Conservation (phyloP, 1,139 yeast genomes). For the Chernovozyma sophiae-reginae region DNA sequence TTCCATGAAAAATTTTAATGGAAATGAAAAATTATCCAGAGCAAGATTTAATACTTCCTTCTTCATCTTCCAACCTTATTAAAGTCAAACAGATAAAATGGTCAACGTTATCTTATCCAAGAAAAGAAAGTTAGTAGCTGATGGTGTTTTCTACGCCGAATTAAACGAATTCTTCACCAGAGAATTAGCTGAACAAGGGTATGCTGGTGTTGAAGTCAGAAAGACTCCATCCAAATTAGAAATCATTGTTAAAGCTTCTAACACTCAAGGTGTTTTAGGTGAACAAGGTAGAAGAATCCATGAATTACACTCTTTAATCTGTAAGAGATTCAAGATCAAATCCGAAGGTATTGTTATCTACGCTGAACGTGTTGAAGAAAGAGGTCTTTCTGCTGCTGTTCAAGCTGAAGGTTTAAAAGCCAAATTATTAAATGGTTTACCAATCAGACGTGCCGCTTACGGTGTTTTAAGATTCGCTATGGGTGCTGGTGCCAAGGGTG, state of each 20-base stretch:
- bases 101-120: constrained; percentile 65
- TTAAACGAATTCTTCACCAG: constrained; percentile 99
- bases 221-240: constrained; percentile 98
- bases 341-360: constrained; percentile 92
- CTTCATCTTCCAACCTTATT: constrained; percentile 5
- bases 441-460: constrained; percentile 99
- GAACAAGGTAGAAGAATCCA: constrained; percentile 99
- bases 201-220: constrained; percentile 99
- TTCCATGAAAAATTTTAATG: not conserved
- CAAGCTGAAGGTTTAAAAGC: constrained; percentile 99
- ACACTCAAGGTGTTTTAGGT: constrained; percentile 98
- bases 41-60: not conserved
- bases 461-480: constrained; percentile 99
- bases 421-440: constrained; percentile 98
- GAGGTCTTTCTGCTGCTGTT: constrained; percentile 99
- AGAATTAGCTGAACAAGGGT: constrained; percentile 99
- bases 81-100: constrained; percentile 29
- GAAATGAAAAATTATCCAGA: constrained; percentile 1
- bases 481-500: constrained; percentile 99
- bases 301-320: constrained; percentile 95
- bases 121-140: constrained; percentile 94
- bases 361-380: constrained; percentile 99
- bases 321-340: constrained; percentile 97
- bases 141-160: constrained; percentile 99
- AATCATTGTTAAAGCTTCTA: constrained; percentile 97